A percentile compares a stretch with the other conserved stretches of the same genome.
Evolutionary conservation across 495 filamentous ascomycete species (phyloP).

Genomic region (Hypoxylon fuscum): DNA sequence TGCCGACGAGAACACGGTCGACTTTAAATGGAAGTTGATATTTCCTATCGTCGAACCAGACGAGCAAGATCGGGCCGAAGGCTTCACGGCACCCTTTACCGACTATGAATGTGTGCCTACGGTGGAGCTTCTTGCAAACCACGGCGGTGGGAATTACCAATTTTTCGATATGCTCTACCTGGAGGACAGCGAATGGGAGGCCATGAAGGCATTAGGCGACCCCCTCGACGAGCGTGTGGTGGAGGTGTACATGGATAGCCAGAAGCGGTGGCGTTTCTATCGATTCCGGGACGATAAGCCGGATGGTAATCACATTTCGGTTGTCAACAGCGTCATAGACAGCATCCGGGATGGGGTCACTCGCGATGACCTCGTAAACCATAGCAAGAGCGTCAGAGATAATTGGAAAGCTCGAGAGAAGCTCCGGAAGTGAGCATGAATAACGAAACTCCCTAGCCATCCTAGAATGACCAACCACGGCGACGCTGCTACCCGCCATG

Average conservation of each 20-base stretch:
- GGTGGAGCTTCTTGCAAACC: conserved; percentile 56
- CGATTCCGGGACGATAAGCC: conserved; percentile 90
- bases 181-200: conserved; percentile 82
- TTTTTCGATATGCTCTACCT: conserved; percentile 72
- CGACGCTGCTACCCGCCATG: no score
- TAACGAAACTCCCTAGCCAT: not conserved
- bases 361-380: conserved; percentile 59
- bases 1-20: conserved; percentile 88
- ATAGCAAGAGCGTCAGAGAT: conserved; percentile 71
- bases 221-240: conserved; percentile 85
- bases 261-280: conserved; percentile 82
- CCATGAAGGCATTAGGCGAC: conserved; percentile 71
- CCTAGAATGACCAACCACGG: not conserved
- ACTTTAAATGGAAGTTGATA: conserved; percentile 81
- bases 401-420: conserved; percentile 70
- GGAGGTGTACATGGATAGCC: conserved; percentile 81
- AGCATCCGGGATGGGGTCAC: conserved; percentile 79
- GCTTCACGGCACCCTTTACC: conserved; percentile 61
- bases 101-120: conserved; percentile 65
- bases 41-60: conserved; percentile 80
- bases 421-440: conserved; percentile 24
- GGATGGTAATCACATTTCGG: conserved; percentile 82
- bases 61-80: conserved; percentile 69
- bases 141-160: conserved; percentile 63
- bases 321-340: conserved; percentile 78